Percentiles rank a stretch among this genome's conserved stretches.
Evolutionary conservation across 805 yeast species (phyloP).

Genomic region (Aciculoconidium aculeatum): DNA sequence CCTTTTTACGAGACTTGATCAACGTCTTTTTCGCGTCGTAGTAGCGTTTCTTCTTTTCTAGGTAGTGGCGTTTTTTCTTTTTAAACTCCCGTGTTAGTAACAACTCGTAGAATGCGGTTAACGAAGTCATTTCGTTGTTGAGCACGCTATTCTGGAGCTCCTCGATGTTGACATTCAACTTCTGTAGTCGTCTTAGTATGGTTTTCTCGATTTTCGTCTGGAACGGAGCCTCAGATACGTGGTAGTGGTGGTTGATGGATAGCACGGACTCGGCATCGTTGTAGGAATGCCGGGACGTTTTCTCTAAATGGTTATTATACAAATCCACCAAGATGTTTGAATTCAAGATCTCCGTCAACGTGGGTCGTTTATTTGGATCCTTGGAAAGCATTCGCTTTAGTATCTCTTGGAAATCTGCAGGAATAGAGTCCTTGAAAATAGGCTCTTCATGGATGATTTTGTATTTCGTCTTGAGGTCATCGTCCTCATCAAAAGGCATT

Average conservation of each 20-base stretch:
- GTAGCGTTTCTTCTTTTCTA: conserved; percentile 26
- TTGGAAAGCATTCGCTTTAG: conserved; percentile 55
- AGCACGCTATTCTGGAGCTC: conserved; percentile 52
- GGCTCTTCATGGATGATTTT: conserved; percentile 68
- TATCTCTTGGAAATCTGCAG: conserved; percentile 46
- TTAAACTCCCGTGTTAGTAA: conserved; percentile 47
- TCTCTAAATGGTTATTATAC: conserved; percentile 21
- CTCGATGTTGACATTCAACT: conserved; percentile 60
- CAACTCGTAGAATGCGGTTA: conserved; percentile 72
- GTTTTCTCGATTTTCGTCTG: conserved; percentile 57
- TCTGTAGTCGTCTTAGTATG: conserved; percentile 52
- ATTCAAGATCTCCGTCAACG: conserved; percentile 30
- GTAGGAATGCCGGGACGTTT: conserved; percentile 11
- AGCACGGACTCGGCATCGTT: conserved; percentile 32
- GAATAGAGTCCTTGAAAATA: conserved; percentile 39
- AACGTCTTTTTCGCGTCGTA: conserved; percentile 28
- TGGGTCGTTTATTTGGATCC: conserved; percentile 59
- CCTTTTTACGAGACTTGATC: conserved; percentile 25
- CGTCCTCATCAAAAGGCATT: conserved; percentile 90
- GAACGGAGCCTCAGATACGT: conserved; percentile 35
- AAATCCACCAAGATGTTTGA: conserved; percentile 30
- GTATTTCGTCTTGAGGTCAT: conserved; percentile 52
- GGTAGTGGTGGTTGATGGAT: conserved; percentile 35
- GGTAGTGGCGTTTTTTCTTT: conserved; percentile 26
- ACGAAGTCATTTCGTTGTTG: conserved; percentile 58